Evolutionary conservation across 805 yeast species (phyloP).

Genomic region (Hanseniaspora valbyensis): DNA sequence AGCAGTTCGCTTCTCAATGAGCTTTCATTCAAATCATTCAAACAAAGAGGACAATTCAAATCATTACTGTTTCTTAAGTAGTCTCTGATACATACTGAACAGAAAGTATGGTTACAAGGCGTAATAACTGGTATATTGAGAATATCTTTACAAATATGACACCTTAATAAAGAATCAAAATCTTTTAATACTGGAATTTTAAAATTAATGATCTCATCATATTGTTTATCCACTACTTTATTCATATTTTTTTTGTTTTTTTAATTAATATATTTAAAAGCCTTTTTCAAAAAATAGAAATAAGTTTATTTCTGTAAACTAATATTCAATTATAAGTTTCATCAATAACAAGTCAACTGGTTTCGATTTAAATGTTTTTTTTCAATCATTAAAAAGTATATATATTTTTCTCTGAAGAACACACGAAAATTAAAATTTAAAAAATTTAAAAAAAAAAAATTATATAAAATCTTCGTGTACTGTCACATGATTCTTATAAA

Average conservation of each 20-base stretch:
- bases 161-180: slow-evolving; percentile 62
- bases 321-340: too few relatives aligned
- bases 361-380: too few relatives aligned
- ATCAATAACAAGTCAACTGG: too few relatives aligned
- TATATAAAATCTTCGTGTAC: too few relatives aligned
- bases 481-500: too few relatives aligned
- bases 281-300: too few relatives aligned
- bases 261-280: not conserved
- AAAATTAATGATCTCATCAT: not conserved
- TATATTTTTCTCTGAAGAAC: too few relatives aligned
- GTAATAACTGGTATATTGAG: slow-evolving; percentile 71
- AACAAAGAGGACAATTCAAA: slow-evolving; percentile 68
- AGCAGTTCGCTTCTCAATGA: slow-evolving; percentile 53
- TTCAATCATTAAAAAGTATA: too few relatives aligned
- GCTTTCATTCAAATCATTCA: slow-evolving; percentile 58
- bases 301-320: too few relatives aligned
- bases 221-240: not conserved
- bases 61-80: slow-evolving; percentile 40
- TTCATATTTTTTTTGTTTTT: not conserved
- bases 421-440: too few relatives aligned
- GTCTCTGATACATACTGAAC: slow-evolving; percentile 75
- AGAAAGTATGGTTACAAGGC: slow-evolving; percentile 78
- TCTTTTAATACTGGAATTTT: slow-evolving; percentile 44
- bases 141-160: slow-evolving; percentile 82
- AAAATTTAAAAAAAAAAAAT: too few relatives aligned